phyloP scores from a whole-genome alignment of 2,329 filamentous ascomycete species.

The Trichoderma breve region DNA sequence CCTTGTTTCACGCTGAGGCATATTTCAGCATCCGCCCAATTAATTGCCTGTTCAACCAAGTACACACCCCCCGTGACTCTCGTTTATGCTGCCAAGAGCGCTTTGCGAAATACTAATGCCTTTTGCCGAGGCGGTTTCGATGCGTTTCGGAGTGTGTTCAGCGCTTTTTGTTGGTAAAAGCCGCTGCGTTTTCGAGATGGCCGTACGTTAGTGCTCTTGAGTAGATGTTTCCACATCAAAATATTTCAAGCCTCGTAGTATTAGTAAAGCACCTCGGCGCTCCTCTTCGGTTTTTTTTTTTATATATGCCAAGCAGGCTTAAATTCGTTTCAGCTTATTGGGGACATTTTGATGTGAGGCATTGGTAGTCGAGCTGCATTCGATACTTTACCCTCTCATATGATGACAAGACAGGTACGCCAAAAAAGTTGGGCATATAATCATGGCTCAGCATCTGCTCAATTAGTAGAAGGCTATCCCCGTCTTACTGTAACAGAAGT shows the following conservation, averaged over 20 bases:
- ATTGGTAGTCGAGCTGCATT: not conserved
- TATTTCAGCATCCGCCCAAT: not conserved
- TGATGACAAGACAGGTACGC: not conserved
- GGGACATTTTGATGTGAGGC: not conserved
- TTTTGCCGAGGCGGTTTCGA: not conserved
- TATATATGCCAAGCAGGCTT: too few relatives aligned
- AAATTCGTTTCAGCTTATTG: too few relatives aligned
- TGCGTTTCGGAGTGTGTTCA: not conserved
- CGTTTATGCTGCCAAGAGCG: not conserved
- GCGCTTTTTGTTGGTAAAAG: not conserved
- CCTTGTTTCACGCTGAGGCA: slow-evolving; percentile 2
- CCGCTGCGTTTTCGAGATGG: not conserved
- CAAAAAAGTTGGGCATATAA: not conserved
- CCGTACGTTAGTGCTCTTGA: not conserved
- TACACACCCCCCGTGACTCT: not conserved
- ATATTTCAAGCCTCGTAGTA: not conserved
- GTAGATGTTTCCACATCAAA: not conserved
- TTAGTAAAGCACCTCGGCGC: not conserved
- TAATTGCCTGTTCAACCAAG: not conserved
- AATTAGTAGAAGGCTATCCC: not conserved
- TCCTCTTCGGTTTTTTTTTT: not conserved
- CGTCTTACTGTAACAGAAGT: not conserved
- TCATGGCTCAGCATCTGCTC: not conserved
- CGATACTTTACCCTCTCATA: not conserved
- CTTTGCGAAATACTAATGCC: not conserved